A percentile compares a stretch with the other conserved stretches of the same genome.
phyloP scores from a whole-genome alignment of 108 stramenopile species.

The Skeletonema costatum region DNA sequence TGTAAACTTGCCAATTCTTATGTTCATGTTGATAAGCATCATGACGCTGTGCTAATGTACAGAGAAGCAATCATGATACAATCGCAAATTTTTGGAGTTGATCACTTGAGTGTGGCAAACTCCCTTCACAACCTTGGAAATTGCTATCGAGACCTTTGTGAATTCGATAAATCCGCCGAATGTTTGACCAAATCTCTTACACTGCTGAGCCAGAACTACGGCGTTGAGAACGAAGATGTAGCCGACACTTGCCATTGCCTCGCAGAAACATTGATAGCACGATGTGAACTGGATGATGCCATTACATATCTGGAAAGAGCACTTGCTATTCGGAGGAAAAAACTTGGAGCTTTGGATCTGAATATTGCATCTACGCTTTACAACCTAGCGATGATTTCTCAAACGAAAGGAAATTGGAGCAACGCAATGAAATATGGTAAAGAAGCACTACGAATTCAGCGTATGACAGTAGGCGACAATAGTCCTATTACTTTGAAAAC shows the following conservation, averaged over 20 bases:
- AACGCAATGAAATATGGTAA: slow-evolving; percentile 48
- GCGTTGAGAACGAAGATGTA: slow-evolving; percentile 47
- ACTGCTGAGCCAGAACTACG: slow-evolving; percentile 22
- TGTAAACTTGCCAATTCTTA: slow-evolving; percentile 54
- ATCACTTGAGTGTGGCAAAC: slow-evolving; percentile 45
- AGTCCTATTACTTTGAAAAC: slow-evolving; percentile 33
- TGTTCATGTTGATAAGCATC: slow-evolving; percentile 31
- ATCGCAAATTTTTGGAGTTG: slow-evolving; percentile 34
- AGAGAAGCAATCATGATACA: slow-evolving; percentile 55
- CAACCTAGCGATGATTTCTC: slow-evolving; percentile 41
- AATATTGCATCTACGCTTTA: slow-evolving; percentile 40
- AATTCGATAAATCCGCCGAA: slow-evolving; percentile 44
- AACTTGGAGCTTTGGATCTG: slow-evolving; percentile 18
- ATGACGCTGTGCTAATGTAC: slow-evolving; percentile 50
- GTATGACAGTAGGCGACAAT: slow-evolving; percentile 18
- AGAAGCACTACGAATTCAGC: slow-evolving; percentile 44
- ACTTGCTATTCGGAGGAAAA: slow-evolving; percentile 34
- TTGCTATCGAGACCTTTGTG: slow-evolving; percentile 43
- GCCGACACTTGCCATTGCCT: slow-evolving; percentile 56
- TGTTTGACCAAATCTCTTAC: slow-evolving; percentile 43
- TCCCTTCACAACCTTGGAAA: slow-evolving; percentile 58
- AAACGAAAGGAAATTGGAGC: slow-evolving; percentile 44
- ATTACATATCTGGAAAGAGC: slow-evolving; percentile 37
- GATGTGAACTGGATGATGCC: slow-evolving; percentile 47
- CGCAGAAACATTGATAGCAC: slow-evolving; percentile 36